A percentile compares a stretch with the other conserved stretches of the same genome.
Conservation (phyloP, 768 basidiomycete genomes). For the Hysterangium stoloniferum region DNA sequence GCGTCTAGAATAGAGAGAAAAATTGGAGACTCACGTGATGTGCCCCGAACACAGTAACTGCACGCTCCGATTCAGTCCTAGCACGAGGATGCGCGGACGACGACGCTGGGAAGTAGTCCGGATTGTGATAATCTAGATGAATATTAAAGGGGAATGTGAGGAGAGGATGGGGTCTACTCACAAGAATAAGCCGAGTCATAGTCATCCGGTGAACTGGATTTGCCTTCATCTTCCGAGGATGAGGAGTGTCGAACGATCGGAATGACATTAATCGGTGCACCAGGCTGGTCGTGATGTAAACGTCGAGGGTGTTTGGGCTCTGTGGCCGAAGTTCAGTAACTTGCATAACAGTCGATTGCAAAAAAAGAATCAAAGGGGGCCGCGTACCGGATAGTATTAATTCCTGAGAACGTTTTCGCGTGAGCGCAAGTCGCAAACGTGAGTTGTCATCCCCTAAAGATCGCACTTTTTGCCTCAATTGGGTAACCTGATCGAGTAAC, state of each 20-base stretch:
- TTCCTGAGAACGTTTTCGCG: too few species aligned
- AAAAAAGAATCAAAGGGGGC: too few species aligned
- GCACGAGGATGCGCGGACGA: slow-evolving; percentile 2
- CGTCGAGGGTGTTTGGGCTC: too few species aligned
- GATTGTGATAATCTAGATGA: slow-evolving; percentile 1
- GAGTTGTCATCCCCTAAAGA: slow-evolving; percentile 1
- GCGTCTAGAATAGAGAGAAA: too few species aligned
- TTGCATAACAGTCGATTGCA: too few species aligned
- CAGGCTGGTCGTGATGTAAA: too few species aligned
- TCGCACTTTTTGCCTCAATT: not conserved
- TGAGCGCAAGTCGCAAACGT: not conserved
- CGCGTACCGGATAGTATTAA: too few species aligned
- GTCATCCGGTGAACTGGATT: not conserved
- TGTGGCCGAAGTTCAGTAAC: too few species aligned
- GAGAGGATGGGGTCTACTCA: not conserved
- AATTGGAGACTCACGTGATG: too few species aligned
- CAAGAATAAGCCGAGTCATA: slow-evolving; percentile 4
- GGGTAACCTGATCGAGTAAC: slow-evolving; percentile 1
- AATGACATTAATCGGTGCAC: too few species aligned
- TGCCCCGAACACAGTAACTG: not conserved
- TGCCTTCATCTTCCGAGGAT: not conserved
- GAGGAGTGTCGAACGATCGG: too few species aligned
- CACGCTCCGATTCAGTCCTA: not conserved
- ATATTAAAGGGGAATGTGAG: not conserved
- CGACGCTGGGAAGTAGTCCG: not conserved